Evolutionary conservation across 192 early-diverging fungal genomes (phyloP).

Genomic region (Backusella morwellensis): DNA sequence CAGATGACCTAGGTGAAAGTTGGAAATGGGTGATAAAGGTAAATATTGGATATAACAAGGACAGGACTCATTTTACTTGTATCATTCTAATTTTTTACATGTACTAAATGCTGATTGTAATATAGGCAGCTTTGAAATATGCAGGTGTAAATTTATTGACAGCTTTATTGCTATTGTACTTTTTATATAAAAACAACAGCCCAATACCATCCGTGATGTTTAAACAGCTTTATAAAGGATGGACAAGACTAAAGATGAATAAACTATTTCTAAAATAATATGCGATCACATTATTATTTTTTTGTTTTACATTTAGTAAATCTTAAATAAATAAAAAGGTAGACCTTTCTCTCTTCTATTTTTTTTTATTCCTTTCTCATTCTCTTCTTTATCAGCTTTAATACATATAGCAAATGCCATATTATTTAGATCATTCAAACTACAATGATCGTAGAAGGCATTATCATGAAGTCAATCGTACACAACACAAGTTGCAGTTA

Average conservation of each 20-base stretch:
- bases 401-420: neutral
- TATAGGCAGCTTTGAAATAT: conserved; percentile 30
- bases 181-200: conserved; percentile 23
- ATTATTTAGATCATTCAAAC: conserved; percentile 2
- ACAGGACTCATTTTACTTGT: neutral
- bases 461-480: conserved; percentile 23
- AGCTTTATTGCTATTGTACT: conserved; percentile 16
- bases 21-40: conserved; percentile 19
- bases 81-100: neutral
- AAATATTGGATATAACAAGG: neutral
- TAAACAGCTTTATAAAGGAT: neutral
- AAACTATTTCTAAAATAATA: conserved; percentile 6
- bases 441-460: neutral
- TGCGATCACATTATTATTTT: conserved; percentile 1
- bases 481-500: conserved; percentile 43
- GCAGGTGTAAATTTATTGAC: conserved; percentile 33
- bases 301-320: neutral
- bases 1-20: conserved; percentile 14
- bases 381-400: conserved; percentile 11
- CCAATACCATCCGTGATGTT: conserved; percentile 17
- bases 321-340: neutral
- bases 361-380: neutral
- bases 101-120: neutral
- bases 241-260: conserved; percentile 1
- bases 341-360: neutral